Evolutionary conservation across 176 grass and related monocot species (phyloP).

Genomic region (Carex kokanica): DNA sequence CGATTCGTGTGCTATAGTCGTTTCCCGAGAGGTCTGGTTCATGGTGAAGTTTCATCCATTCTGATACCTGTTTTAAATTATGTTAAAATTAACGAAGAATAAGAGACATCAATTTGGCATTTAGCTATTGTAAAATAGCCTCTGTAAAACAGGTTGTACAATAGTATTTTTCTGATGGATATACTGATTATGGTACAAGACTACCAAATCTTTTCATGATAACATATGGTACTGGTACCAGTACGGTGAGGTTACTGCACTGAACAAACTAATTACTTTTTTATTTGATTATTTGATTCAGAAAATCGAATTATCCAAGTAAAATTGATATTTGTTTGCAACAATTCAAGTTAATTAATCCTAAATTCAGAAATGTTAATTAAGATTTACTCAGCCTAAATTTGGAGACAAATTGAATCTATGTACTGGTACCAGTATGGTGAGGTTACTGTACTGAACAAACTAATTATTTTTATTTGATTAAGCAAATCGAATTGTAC

Average conservation of each 20-base stretch:
- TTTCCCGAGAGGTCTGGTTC: slow-evolving; percentile 59
- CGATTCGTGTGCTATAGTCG: slow-evolving; percentile 60
- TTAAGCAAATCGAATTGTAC: no score
- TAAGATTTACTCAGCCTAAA: no score
- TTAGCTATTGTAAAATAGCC: not conserved
- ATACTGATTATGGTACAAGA: not conserved
- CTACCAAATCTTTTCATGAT: not conserved
- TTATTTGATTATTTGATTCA: no score
- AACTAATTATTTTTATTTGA: no score
- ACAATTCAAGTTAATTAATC: no score
- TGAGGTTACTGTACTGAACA: no score
- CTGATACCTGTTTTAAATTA: slow-evolving; percentile 47
- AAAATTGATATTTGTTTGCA: no score
- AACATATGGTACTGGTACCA: not conserved
- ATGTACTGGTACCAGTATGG: no score
- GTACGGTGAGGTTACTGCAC: not conserved
- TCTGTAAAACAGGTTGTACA: not conserved
- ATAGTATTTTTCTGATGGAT: not conserved
- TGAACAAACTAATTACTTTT: no score
- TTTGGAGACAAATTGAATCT: no score
- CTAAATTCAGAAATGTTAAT: no score
- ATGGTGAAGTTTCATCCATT: slow-evolving; percentile 80
- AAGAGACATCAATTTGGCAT: not conserved
- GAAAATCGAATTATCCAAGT: no score
- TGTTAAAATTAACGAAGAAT: not conserved